These are phyloP conservation scores for Grigorovia transvaalensis DNA, from an alignment of 805 yeast genomes.

Conservation along the genomic window DNA sequence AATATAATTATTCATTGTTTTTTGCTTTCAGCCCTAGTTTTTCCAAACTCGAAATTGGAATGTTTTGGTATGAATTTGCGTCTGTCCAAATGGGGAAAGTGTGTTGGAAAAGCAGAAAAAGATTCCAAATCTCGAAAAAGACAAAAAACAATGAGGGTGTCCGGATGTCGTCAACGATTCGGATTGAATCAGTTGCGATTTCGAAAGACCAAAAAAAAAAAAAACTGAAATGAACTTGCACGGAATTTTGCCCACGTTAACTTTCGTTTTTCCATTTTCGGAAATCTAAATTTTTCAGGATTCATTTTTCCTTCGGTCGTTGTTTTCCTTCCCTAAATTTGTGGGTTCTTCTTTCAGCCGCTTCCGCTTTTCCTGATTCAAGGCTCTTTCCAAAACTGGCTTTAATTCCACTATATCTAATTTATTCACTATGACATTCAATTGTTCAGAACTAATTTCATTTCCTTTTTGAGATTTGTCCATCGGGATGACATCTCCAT, in stretches of 20 bases:
- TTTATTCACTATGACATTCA: conserved; percentile 35
- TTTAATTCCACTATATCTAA: conserved; percentile 38
- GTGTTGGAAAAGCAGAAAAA: not conserved
- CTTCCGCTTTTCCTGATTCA: conserved; percentile 37
- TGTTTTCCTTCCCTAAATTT: not conserved
- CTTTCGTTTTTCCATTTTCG: not conserved
- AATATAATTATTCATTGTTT: not conserved
- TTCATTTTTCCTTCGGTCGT: too few relatives aligned
- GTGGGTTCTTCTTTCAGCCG: not conserved
- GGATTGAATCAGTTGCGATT: not conserved
- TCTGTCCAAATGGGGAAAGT: not conserved
- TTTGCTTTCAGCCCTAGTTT: not conserved
- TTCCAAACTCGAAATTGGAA: not conserved
- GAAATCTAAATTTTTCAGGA: not conserved
- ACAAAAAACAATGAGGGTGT: not conserved
- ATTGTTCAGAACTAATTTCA: conserved; percentile 35
- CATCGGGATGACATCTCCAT: conserved; percentile 10
- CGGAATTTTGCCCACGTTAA: not conserved
- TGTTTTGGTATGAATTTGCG: not conserved
- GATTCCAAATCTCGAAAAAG: not conserved
- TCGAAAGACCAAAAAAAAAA: too few relatives aligned
- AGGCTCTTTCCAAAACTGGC: conserved; percentile 39
- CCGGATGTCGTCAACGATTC: not conserved
- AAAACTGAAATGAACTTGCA: too few relatives aligned
- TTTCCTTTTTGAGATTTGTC: not conserved